A percentile compares a stretch with the other conserved stretches of the same genome.
phyloP scores from a whole-genome alignment of 805 yeast species.

The Starmerella cellae region DNA sequence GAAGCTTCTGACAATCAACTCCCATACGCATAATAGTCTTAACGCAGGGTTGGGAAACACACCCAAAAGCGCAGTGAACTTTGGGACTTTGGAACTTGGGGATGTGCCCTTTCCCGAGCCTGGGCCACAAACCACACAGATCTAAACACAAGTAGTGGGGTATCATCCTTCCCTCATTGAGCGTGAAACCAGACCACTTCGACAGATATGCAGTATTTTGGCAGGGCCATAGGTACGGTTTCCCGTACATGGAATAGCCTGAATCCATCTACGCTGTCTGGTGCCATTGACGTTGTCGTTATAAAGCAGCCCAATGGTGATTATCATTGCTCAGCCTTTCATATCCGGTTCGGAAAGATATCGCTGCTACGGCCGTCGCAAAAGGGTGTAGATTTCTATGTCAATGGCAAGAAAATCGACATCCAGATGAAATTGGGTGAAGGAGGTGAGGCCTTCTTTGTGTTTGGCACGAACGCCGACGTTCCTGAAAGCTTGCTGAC shows the following conservation, averaged over 20 bases:
- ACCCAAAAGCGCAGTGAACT: too few relatives aligned
- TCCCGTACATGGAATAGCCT: slow-evolving; percentile 95
- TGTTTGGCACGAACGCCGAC: slow-evolving; percentile 64
- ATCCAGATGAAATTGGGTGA: slow-evolving; percentile 94
- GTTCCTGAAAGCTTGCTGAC: slow-evolving; percentile 72
- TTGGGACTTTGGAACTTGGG: too few relatives aligned
- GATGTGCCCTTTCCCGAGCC: background rate
- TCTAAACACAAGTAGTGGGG: too few relatives aligned
- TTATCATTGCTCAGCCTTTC: slow-evolving; percentile 87
- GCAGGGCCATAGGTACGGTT: slow-evolving; percentile 86
- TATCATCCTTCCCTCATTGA: too few relatives aligned
- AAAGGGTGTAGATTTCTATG: slow-evolving; percentile 78
- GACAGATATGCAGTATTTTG: slow-evolving; percentile 80
- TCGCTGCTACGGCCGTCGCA: slow-evolving; percentile 87
- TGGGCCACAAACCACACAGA: background rate
- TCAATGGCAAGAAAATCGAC: slow-evolving; percentile 68
- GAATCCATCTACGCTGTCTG: slow-evolving; percentile 90
- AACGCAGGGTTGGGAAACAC: too few relatives aligned
- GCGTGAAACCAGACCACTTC: background rate
- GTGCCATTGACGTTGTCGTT: slow-evolving; percentile 93
- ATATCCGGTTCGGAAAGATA: slow-evolving; percentile 89
- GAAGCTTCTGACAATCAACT: too few relatives aligned
- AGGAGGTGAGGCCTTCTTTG: slow-evolving; percentile 96
- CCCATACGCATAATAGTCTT: too few relatives aligned
- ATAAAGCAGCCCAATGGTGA: slow-evolving; percentile 77